These are phyloP conservation scores for Dendrobium nobile DNA, from an alignment of 106 monocot genomes.

Conservation along the genomic window DNA sequence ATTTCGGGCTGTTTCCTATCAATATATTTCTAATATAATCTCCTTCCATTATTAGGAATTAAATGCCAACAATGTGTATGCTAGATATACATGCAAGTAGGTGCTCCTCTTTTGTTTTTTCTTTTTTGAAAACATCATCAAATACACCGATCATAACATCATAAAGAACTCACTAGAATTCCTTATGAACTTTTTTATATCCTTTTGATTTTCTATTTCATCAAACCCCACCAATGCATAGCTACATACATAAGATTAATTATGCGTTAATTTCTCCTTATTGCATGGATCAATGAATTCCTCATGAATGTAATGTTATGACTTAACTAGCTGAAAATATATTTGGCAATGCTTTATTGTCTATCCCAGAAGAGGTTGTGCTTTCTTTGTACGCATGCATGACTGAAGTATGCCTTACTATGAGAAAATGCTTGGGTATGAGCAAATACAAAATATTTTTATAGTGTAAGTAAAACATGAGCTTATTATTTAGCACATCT, in stretches of 20 bases:
- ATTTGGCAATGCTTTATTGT: not conserved
- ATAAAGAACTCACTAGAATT: no score
- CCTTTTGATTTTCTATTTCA: not conserved
- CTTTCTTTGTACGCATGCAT: not conserved
- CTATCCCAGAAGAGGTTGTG: not conserved
- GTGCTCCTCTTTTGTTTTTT: no score
- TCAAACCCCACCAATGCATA: not conserved
- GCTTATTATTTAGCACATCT: not conserved
- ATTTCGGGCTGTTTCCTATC: no score
- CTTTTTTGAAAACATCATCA: no score
- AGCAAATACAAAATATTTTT: not conserved
- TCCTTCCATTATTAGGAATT: no score
- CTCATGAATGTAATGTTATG: not conserved
- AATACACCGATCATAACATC: no score
- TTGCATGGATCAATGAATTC: not conserved
- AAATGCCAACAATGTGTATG: no score
- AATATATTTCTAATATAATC: no score
- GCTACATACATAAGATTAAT: not conserved
- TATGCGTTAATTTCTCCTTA: not conserved
- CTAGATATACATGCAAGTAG: no score
- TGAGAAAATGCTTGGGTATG: not conserved
- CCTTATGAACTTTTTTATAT: not conserved
- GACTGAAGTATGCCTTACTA: not conserved
- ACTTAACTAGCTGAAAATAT: not conserved
- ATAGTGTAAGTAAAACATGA: not conserved